A percentile compares a stretch with the other conserved stretches of the same genome.
These are phyloP conservation scores for Xylariaceae sp. DNA, from an alignment of 2,329 filamentous ascomycete genomes.

Conservation along the genomic window DNA sequence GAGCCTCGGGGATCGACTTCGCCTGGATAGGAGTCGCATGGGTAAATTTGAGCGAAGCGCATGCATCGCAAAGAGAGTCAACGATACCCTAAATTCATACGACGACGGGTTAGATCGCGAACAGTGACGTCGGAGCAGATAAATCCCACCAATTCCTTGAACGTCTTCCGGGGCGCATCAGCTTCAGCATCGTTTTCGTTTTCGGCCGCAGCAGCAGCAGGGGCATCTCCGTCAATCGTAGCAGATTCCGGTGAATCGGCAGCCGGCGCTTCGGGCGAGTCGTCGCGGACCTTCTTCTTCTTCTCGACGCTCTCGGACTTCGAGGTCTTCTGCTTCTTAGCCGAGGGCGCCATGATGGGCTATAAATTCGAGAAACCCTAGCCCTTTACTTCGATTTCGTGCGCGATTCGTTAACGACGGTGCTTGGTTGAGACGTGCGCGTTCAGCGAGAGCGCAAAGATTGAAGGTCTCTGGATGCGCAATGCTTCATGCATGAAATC, in stretches of 20 bases:
- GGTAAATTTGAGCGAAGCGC: conserved; percentile 75
- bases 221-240: conserved; percentile 18
- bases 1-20: conserved; percentile 74
- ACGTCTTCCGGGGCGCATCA: conserved; percentile 47
- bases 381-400: not conserved
- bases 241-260: conserved; percentile 20
- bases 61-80: conserved; percentile 84
- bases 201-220: conserved; percentile 1
- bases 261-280: conserved; percentile 6
- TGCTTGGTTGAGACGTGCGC: not conserved
- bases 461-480: too few relatives aligned
- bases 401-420: not conserved
- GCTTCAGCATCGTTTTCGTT: conserved; percentile 9
- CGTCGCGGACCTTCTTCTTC: conserved; percentile 7
- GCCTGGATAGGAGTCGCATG: conserved; percentile 83
- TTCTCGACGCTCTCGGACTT: conserved; percentile 19
- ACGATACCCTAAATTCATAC: conserved; percentile 60
- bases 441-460: not conserved
- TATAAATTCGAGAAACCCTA: not conserved
- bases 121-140: conserved; percentile 24
- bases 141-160: conserved; percentile 63
- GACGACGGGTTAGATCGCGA: conserved; percentile 1
- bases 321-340: conserved; percentile 41
- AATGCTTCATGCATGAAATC: not conserved
- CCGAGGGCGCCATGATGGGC: conserved; percentile 8